Evolutionary conservation across 805 yeast species (phyloP).

Genomic region (Myxozyma geophila): DNA sequence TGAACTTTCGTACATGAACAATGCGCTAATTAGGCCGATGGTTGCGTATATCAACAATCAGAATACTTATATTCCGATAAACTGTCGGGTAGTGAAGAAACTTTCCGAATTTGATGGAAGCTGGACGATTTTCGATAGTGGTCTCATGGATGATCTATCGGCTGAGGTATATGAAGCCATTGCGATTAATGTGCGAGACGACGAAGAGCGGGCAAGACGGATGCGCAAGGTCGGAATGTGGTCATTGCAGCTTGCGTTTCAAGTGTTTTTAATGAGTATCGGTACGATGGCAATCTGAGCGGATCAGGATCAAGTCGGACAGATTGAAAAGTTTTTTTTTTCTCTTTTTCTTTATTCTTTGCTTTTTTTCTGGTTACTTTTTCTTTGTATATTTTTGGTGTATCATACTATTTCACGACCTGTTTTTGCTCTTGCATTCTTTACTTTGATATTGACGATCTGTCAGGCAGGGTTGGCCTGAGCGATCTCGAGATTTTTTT

Average conservation of each 20-base stretch:
- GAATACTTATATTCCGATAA: constrained; percentile 85
- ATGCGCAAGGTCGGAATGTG: constrained; percentile 88
- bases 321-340: background rate
- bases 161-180: constrained; percentile 89
- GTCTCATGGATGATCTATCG: constrained; percentile 87
- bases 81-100: constrained; percentile 78
- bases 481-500: background rate
- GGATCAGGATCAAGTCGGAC: background rate
- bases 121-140: constrained; percentile 93
- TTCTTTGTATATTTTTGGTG: background rate
- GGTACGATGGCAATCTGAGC: constrained; percentile 30
- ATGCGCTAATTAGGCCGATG: constrained; percentile 90
- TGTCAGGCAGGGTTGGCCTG: too few species aligned
- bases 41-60: constrained; percentile 92
- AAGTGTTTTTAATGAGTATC: constrained; percentile 65
- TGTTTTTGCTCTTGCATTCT: background rate
- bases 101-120: constrained; percentile 88
- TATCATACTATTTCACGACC: background rate
- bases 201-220: constrained; percentile 71
- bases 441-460: background rate
- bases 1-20: constrained; percentile 89
- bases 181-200: constrained; percentile 86
- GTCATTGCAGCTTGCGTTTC: constrained; percentile 84
- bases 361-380: background rate
- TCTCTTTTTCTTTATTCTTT: background rate